Percentiles rank a stretch among this genome's conserved stretches.
Evolutionary conservation across 202 grass and related monocot species (phyloP).

Genomic region (Hordeum pubiflorum): DNA sequence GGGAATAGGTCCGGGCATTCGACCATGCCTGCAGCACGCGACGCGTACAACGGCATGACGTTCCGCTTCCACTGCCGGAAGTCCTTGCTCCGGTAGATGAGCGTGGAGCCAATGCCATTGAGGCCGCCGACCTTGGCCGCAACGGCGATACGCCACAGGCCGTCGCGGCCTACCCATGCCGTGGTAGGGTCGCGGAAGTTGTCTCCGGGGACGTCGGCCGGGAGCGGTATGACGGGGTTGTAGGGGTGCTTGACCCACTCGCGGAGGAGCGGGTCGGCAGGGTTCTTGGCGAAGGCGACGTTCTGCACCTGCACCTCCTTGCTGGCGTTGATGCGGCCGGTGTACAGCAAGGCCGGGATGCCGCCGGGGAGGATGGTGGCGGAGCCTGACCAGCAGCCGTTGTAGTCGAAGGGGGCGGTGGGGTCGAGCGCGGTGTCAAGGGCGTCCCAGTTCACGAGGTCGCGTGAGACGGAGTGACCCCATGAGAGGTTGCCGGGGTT

Average conservation of each 20-base stretch:
- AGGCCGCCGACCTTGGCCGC: background rate
- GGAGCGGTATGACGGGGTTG: conserved; percentile 19
- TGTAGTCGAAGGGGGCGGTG: no score
- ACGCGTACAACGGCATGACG: background rate
- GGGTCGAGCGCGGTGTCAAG: no score
- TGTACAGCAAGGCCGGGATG: no score
- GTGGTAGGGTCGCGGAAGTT: conserved; percentile 35
- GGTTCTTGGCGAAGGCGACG: no score
- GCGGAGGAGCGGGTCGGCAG: no score
- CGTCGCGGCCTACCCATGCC: conserved; percentile 22
- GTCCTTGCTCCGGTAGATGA: conserved; percentile 30
- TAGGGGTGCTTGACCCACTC: no score
- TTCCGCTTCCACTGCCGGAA: conserved; percentile 24
- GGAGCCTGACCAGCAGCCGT: no score
- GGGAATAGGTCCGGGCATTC: conserved; percentile 47
- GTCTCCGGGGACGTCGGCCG: background rate
- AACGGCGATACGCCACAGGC: conserved; percentile 21
- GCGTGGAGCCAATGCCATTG: background rate
- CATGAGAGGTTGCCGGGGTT: background rate
- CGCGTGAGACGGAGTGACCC: background rate
- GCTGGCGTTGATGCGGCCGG: no score
- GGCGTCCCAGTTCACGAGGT: background rate
- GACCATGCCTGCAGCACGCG: conserved; percentile 9
- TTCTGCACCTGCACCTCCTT: no score
- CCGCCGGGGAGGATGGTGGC: no score